Base-by-base conservation (phyloP, 2,329 filamentous ascomycete species). In the Penicillium sclerotigenum region DNA sequence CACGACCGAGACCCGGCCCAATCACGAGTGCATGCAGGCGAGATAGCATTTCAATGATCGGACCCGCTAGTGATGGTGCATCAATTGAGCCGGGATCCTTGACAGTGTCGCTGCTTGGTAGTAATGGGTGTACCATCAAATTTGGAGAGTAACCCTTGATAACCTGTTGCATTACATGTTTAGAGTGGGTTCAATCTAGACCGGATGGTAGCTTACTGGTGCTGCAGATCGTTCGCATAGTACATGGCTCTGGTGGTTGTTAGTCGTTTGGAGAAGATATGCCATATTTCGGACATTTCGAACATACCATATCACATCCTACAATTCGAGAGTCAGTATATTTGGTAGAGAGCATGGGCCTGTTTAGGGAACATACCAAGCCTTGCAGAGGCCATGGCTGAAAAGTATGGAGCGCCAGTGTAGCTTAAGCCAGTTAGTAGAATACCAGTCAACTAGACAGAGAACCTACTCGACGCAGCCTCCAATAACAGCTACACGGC, bases 91-190 rank as follows among this genome's bases (percentile, higher is more conserved):
- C 76, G 64, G 84, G 80, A 22, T 76, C 69, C 36, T 69, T 67
- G 28, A 75, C 69, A n/a, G 71, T 65, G 64, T 83, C 81, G 43
- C 85, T 84, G 74, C 94, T 90, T 29, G 91, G 89, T 85, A 99
- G 93, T 64, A 97, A 84, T 0, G 94, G 94, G 74, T 97, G 94
- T 11, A 99, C 94, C 93, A 99, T 99, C 28, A 99, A 81, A 73
- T 97, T 97, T 3, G 94, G 94, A 20, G 92, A 97, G 79, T 97
- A 99, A 4, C 91, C 90, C 79, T 99, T 99, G 77, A 99, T 96
- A 36, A 97, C 92, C 68, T 79, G 71, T n/a, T n/a, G 10, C 7
- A 14, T 26, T 6, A 18, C 4, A 33, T 47, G 9, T 52, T 42
- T 42, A n/a, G 38, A 26, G 18, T 24, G 10, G 40, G 31, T n/a